These are phyloP conservation scores for Talaromyces sp. DNA, from an alignment of 2,329 filamentous ascomycete genomes.

Conservation along the genomic window DNA sequence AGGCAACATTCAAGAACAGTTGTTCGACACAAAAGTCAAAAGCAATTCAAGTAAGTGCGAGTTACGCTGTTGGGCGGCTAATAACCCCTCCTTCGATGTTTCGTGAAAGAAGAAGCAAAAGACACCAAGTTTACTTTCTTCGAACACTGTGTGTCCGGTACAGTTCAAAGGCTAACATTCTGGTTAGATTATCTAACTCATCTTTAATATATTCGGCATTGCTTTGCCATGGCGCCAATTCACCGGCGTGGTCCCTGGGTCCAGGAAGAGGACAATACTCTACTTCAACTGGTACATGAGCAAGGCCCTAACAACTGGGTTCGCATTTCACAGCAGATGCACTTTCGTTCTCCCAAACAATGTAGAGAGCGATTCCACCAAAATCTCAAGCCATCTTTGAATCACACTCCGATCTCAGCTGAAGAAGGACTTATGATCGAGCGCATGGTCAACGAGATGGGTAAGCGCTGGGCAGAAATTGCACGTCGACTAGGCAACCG, in stretches of 20 bases:
- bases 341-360: constrained; percentile 83
- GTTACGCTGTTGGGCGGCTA: neutral
- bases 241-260: constrained; percentile 82
- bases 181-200: neutral
- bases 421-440: constrained; percentile 73
- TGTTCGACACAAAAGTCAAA: neutral
- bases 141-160: neutral
- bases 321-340: constrained; percentile 71
- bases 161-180: neutral
- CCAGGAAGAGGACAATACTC: constrained; percentile 67
- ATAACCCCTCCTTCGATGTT: constrained; percentile 1
- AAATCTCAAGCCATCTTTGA: constrained; percentile 75
- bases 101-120: neutral
- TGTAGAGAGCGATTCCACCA: constrained; percentile 93
- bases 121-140: neutral
- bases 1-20: neutral
- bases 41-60: neutral
- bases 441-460: constrained; percentile 70
- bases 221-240: constrained; percentile 41
- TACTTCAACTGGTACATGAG: constrained; percentile 67
- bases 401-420: constrained; percentile 68
- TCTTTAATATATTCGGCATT: neutral
- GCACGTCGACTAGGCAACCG: constrained; percentile 75
- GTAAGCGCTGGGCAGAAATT: constrained; percentile 92
- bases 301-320: constrained; percentile 88